A percentile compares a stretch with the other conserved stretches of the same genome.
Evolutionary conservation across 73 alveolate genomes (phyloP).

Genomic region (Diophrys sp.): DNA sequence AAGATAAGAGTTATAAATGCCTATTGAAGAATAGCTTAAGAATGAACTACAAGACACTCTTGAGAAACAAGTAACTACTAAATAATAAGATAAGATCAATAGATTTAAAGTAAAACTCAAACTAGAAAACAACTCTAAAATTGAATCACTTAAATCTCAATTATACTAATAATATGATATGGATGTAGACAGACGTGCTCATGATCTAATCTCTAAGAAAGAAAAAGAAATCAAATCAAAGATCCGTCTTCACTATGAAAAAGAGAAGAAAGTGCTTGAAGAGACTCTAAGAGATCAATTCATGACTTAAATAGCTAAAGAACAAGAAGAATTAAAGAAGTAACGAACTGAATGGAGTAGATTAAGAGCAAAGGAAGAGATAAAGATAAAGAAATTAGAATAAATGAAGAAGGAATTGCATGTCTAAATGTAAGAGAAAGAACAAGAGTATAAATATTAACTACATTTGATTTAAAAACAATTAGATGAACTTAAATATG

Average conservation of each 20-base stretch:
- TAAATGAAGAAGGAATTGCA: neutral
- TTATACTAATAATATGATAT: neutral
- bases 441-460: neutral
- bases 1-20: neutral
- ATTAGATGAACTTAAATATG: neutral
- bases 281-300: neutral
- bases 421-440: neutral
- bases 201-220: neutral
- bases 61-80: neutral
- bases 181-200: neutral
- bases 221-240: neutral
- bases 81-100: neutral
- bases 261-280: neutral
- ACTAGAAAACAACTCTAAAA: neutral
- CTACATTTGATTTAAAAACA: neutral
- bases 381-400: neutral
- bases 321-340: neutral
- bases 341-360: neutral
- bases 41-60: neutral
- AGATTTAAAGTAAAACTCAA: neutral
- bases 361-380: neutral
- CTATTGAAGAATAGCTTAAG: neutral
- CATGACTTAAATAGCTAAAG: neutral
- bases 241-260: neutral
- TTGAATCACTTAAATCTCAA: neutral